Evolutionary conservation across 441 rosid species (phyloP), one percentile per base, ranked within the genome.

Genomic region (Cnidoscolus chayamansa): DNA sequence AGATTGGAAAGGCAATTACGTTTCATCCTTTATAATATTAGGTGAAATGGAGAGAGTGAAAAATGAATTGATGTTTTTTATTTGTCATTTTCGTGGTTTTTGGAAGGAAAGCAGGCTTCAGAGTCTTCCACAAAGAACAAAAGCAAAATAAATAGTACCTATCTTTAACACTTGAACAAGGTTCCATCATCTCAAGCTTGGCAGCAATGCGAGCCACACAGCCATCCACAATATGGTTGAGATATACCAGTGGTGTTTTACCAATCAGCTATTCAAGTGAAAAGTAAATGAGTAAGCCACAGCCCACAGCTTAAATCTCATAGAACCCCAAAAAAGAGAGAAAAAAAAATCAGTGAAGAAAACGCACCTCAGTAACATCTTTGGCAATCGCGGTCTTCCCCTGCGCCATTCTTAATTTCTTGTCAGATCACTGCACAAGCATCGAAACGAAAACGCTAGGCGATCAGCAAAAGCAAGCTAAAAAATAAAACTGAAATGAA

Each of bases 151-250:
- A 49, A 32, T 15, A 20, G 11, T 78, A 85, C 90, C 90, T 85
- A 70, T 88, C 93, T 71, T 88, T 88, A 84, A 88, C 89, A 60
- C 93, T 88, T 10, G 89, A 88, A 79, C 90, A 88, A 7, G 90
- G 93, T 45, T 86, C 89, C 90, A 88, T 84, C 79, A 71, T 71
- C 79, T 88, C 90, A 50, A 86, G 77, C 85, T 88, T 86, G 67
- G 87, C 93, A 61, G 89, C 90, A 68, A 86, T 77, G n/a, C 78
- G 81, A 63, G 83, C 93, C 63, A 86, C 93, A 15, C 90, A 85
- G 17, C 93, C 89, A 70, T 86, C 90, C 40, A 79, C 89, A 10
- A 86, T 72, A 25, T 68, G 77, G 76, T 88, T 88, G 73, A 88
- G 90, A 81, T 82, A 88, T 35, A 88, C 90, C 83, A 88, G 59